phyloP scores from a whole-genome alignment of 2,329 filamentous ascomycete species.

The Nigrospora osmanthi region DNA sequence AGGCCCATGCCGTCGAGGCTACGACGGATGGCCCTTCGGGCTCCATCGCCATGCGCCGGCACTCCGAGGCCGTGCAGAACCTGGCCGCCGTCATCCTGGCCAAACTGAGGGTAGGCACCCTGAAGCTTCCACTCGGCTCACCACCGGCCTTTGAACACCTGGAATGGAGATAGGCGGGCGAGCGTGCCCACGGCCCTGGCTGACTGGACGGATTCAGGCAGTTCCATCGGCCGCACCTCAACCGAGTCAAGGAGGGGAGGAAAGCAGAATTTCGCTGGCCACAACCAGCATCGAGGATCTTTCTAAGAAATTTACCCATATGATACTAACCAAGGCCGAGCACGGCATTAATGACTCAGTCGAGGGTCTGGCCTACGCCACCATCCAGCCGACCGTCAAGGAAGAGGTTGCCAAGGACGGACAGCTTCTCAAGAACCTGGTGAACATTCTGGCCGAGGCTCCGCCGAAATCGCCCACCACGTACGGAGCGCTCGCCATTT shows the following conservation, averaged over 20 bases:
- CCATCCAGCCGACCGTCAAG: conserved; percentile 77
- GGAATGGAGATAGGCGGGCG: conserved; percentile 11
- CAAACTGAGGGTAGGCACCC: conserved; percentile 53
- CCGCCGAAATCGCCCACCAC: conserved; percentile 61
- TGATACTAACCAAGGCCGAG: conserved; percentile 54
- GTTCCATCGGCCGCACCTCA: conserved; percentile 35
- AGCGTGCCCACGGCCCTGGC: conserved; percentile 17
- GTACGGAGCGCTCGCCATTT: conserved; percentile 79
- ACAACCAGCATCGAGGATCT: conserved; percentile 59
- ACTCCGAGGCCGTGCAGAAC: conserved; percentile 55
- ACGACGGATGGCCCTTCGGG: conserved; percentile 51
- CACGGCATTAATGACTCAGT: conserved; percentile 56
- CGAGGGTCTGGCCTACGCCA: conserved; percentile 88
- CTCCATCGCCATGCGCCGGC: conserved; percentile 51
- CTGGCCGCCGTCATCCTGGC: conserved; percentile 69
- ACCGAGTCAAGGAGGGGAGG: conserved; percentile 25
- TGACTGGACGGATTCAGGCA: conserved; percentile 45
- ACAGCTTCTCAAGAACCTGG: conserved; percentile 60
- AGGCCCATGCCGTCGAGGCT: conserved; percentile 41
- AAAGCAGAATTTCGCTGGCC: conserved; percentile 40
- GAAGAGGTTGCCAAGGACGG: conserved; percentile 67
- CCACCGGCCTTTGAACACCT: conserved; percentile 13
- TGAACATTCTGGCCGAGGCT: conserved; percentile 52
- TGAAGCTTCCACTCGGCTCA: conserved; percentile 22
- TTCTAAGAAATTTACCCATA: conserved; percentile 54